phyloP scores from a whole-genome alignment of 768 basidiomycete species.

The Epithele typhae region DNA sequence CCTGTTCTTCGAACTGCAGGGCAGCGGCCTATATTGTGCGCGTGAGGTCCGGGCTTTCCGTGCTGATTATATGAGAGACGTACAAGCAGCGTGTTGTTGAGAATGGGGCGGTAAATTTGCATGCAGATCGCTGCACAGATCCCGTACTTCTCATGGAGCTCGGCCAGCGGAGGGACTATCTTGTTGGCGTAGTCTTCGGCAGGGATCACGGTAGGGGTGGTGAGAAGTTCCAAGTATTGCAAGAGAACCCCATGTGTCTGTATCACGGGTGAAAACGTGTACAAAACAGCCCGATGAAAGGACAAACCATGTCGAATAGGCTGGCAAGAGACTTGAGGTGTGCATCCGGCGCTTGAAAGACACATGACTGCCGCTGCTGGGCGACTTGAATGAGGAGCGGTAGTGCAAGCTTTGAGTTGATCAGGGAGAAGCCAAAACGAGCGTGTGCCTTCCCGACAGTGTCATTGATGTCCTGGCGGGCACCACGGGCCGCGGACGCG shows the following conservation, averaged over 20 bases:
- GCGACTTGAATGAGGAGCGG: slow-evolving; percentile 91
- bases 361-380: slow-evolving; percentile 83
- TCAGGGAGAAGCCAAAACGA: slow-evolving; percentile 57
- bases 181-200: slow-evolving; percentile 70
- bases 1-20: slow-evolving; percentile 62
- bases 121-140: slow-evolving; percentile 87
- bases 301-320: slow-evolving; percentile 83
- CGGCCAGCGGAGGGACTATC: slow-evolving; percentile 69
- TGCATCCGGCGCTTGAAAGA: slow-evolving; percentile 67
- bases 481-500: slow-evolving; percentile 73
- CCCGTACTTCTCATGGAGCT: slow-evolving; percentile 72
- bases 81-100: slow-evolving; percentile 61
- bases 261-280: not conserved
- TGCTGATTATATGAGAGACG: no score
- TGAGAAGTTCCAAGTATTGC: slow-evolving; percentile 89
- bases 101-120: slow-evolving; percentile 86
- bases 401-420: slow-evolving; percentile 73
- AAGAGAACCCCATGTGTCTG: slow-evolving; percentile 89
- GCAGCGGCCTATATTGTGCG: slow-evolving; percentile 45
- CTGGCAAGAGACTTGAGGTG: slow-evolving; percentile 84
- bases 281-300: not conserved
- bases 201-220: slow-evolving; percentile 61
- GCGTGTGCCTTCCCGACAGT: slow-evolving; percentile 60
- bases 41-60: not conserved
- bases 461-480: slow-evolving; percentile 64